Evolutionary conservation across 345 rosid genomes (phyloP).

Genomic region (Cochlearia excelsa): DNA sequence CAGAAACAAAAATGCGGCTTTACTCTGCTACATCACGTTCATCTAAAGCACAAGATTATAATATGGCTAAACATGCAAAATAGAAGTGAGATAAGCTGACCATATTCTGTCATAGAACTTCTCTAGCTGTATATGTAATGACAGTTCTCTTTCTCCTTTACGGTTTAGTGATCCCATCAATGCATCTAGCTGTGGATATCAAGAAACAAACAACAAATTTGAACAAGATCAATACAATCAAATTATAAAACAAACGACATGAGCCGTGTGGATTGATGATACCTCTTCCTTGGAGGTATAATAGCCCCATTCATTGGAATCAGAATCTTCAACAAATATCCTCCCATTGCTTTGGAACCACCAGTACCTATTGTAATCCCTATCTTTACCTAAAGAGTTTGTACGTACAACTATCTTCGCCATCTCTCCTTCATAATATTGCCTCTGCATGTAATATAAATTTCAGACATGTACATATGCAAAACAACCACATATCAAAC

Average conservation of each 20-base stretch:
- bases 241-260: constrained; percentile 9
- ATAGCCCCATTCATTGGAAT: constrained; percentile 79
- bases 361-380: constrained; percentile 83
- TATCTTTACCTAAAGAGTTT: constrained; percentile 77
- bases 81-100: constrained; percentile 39
- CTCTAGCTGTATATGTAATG: constrained; percentile 61
- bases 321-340: constrained; percentile 85
- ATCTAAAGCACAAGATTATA: constrained; percentile 1
- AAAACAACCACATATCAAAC: background rate
- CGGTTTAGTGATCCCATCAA: constrained; percentile 79
- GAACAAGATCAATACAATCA: constrained; percentile 18
- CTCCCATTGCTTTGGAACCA: constrained; percentile 94
- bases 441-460: constrained; percentile 48
- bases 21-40: constrained; percentile 11
- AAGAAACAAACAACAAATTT: constrained; percentile 16
- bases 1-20: background rate
- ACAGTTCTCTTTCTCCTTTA: constrained; percentile 89
- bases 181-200: constrained; percentile 65
- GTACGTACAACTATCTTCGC: constrained; percentile 72
- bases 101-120: constrained; percentile 66
- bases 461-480: constrained; percentile 3
- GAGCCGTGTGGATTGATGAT: constrained; percentile 26
- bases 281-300: constrained; percentile 92
- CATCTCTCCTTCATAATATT: constrained; percentile 76
- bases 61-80: background rate